phyloP scores from a whole-genome alignment of 2,329 filamentous ascomycete species.

The Didymella exigua region DNA sequence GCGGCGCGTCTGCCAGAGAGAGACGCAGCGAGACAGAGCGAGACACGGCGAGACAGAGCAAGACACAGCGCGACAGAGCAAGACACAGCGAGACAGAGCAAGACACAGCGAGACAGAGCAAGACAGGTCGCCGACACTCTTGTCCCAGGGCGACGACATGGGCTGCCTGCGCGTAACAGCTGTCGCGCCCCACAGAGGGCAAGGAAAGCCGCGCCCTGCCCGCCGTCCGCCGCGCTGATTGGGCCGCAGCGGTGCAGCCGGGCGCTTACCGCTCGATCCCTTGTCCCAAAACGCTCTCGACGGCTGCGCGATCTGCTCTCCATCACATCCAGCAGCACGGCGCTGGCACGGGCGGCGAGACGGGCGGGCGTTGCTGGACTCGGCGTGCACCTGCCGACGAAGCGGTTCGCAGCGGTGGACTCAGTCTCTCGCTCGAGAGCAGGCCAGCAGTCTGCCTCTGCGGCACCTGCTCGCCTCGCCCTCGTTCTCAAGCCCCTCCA shows the following conservation, averaged over 20 bases:
- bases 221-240: not conserved
- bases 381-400: not conserved
- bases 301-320: slow-evolving; percentile 17
- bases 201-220: not conserved
- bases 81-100: too few species aligned
- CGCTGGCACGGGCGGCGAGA: slow-evolving; percentile 17
- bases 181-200: slow-evolving; percentile 9
- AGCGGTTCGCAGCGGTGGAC: not conserved
- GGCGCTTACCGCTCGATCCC: slow-evolving; percentile 13
- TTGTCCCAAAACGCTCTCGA: not conserved
- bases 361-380: slow-evolving; percentile 2
- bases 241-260: slow-evolving; percentile 3
- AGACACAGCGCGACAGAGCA: too few species aligned
- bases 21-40: too few species aligned
- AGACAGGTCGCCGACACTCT: not conserved
- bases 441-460: not conserved
- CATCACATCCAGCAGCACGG: slow-evolving; percentile 18
- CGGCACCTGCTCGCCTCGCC: not conserved
- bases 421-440: not conserved
- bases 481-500: not conserved
- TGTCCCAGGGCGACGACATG: slow-evolving; percentile 6
- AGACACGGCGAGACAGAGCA: not conserved
- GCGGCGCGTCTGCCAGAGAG: slow-evolving; percentile 9
- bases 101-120: not conserved
- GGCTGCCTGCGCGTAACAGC: slow-evolving; percentile 13